Base-by-base conservation (phyloP, 2,329 filamentous ascomycete species). In the Leptographium procerum region DNA sequence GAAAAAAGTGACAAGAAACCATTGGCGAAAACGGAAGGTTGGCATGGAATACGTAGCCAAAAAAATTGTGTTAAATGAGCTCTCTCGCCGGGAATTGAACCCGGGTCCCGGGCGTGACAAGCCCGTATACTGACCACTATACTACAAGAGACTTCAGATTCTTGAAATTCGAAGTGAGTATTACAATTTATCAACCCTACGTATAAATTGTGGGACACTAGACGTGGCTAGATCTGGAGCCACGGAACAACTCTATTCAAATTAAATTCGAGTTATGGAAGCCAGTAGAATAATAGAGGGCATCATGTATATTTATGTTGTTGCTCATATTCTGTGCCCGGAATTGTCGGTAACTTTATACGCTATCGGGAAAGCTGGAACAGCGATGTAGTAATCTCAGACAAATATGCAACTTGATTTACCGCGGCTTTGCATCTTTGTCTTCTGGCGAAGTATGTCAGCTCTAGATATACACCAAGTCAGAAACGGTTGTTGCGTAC, bases 91-190 rank as follows among this genome's bases (percentile, higher is more conserved):
- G 60, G 60, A 61, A 61, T 61, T 60, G 60, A 61, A 61, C 60
- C 60, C 60, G 60, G 60, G 58, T 61, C 60, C 60, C 60, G 60
- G 60, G 60, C 60, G 60, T 61, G 60, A 61, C 60, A 61, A 61
- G 60, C 60, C 60, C 60, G 59, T 62, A 62, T 62, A 62, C 60
- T 62, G 59, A 60, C 60, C 61, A 60, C 59, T 62, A 62, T 62
- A 62, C 61, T 62, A 61, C 60, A 53, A 59, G 57, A 61, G 60
- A 61, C 19, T 47, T 19, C 24, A 43, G 11, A 26, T 54, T 14
- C 9, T 53, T 51, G n/a, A 7, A 2, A 33, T 10, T 10, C 6
- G 5, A 9, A 3, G 26, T 13, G 11, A 33, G 19, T 52, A 52
- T n/a, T 31, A 16, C 7, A 10, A 7, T 10, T 6, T 33, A 52